A percentile compares a stretch with the other conserved stretches of the same genome.
Evolutionary conservation across 257 asterid genomes (phyloP).

Genomic region (Solanum medicagineum): DNA sequence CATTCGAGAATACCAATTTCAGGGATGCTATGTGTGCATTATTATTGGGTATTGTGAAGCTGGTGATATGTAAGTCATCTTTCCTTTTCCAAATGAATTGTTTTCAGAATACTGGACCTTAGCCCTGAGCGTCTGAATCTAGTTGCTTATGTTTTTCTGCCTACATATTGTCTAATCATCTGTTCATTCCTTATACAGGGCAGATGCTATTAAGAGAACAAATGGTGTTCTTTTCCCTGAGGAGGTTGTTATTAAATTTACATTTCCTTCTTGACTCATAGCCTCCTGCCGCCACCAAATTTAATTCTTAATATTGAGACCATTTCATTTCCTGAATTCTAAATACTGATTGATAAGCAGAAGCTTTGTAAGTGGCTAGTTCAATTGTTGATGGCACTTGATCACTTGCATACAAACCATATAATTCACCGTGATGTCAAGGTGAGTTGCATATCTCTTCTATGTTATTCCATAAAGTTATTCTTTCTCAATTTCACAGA

Average conservation of each 20-base stretch:
- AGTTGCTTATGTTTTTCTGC: not conserved
- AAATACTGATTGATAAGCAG: conserved; percentile 33
- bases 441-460: conserved; percentile 25
- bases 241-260: conserved; percentile 41
- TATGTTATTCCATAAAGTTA: not conserved
- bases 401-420: conserved; percentile 78
- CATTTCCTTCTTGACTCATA: not conserved
- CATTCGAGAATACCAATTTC: conserved; percentile 9
- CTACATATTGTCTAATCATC: not conserved
- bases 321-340: not conserved
- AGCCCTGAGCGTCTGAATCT: not conserved
- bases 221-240: conserved; percentile 83
- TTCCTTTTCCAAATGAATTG: not conserved
- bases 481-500: not conserved
- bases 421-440: conserved; percentile 98
- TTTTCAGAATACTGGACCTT: not conserved
- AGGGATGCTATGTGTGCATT: conserved; percentile 99
- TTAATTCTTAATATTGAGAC: not conserved
- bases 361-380: conserved; percentile 95
- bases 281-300: not conserved
- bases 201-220: conserved; percentile 79
- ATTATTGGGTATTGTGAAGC: conserved; percentile 98
- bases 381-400: conserved; percentile 91
- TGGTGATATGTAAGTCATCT: conserved; percentile 87
- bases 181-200: conserved; percentile 35